Percentiles rank a stretch among this genome's conserved stretches.
These are phyloP conservation scores for Spiromastix sp. DNA, from an alignment of 2,329 filamentous ascomycete species.

Conservation along the genomic window DNA sequence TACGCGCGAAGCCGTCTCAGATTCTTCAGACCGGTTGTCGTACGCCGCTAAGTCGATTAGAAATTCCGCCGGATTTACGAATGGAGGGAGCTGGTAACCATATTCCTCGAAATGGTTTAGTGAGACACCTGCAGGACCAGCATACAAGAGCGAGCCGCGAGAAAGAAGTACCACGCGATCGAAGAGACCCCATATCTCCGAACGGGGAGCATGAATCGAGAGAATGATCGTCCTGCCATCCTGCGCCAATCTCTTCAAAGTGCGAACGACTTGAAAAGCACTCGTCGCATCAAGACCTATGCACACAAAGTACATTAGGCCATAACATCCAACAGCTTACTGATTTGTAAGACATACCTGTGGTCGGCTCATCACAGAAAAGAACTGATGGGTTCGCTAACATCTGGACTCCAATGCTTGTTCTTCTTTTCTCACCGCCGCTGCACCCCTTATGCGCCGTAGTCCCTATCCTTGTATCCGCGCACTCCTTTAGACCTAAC, in stretches of 20 bases:
- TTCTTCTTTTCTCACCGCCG: slow-evolving; percentile 66
- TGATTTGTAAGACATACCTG: slow-evolving; percentile 33
- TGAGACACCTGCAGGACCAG: slow-evolving; percentile 48
- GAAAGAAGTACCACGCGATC: slow-evolving; percentile 62
- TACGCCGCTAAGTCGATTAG: slow-evolving; percentile 65
- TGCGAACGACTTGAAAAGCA: slow-evolving; percentile 62
- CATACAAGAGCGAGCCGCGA: slow-evolving; percentile 58
- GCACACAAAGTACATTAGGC: no score
- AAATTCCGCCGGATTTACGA: slow-evolving; percentile 70
- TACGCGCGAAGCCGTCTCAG: slow-evolving; percentile 49
- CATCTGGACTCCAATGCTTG: slow-evolving; percentile 68
- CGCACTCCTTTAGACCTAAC: slow-evolving; percentile 65
- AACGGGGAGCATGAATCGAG: slow-evolving; percentile 67
- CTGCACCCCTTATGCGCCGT: slow-evolving; percentile 64
- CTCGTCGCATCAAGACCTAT: slow-evolving; percentile 58
- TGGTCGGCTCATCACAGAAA: slow-evolving; percentile 71
- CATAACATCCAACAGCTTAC: slow-evolving; percentile 1
- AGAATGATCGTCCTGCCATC: slow-evolving; percentile 63
- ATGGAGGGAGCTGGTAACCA: slow-evolving; percentile 54
- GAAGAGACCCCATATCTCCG: slow-evolving; percentile 70
- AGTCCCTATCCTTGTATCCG: slow-evolving; percentile 62
- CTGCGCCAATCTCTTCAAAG: slow-evolving; percentile 55
- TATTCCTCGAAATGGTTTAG: slow-evolving; percentile 53
- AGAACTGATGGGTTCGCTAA: slow-evolving; percentile 69
- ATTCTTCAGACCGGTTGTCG: slow-evolving; percentile 58